Conservation (phyloP, 768 basidiomycete species). For the Tulasnella sp. region DNA sequence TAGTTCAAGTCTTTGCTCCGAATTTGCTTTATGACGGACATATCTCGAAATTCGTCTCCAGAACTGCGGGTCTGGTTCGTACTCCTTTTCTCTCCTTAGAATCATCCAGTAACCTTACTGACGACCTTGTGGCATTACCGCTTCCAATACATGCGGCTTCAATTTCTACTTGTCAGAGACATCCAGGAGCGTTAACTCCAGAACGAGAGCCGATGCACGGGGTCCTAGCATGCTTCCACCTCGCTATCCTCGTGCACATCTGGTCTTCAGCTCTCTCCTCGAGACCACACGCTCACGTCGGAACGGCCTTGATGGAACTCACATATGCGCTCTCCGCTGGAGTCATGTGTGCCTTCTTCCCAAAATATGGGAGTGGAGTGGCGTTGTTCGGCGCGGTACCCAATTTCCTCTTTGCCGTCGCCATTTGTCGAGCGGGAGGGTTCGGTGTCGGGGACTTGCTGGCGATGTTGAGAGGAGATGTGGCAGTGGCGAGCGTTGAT, state of each 20-base stretch:
- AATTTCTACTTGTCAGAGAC: not conserved
- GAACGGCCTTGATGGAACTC: slow-evolving; percentile 14
- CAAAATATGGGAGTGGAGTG: slow-evolving; percentile 5
- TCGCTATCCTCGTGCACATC: slow-evolving; percentile 13
- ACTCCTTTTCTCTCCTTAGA: not conserved
- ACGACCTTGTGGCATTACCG: not conserved
- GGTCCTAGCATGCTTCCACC: not conserved
- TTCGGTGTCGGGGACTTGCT: not conserved
- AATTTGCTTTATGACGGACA: slow-evolving; percentile 10
- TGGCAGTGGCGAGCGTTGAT: not conserved
- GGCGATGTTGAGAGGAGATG: not conserved
- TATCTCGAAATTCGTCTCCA: not conserved
- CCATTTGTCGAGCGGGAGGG: not conserved
- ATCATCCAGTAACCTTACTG: not conserved
- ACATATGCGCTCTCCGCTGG: slow-evolving; percentile 7
- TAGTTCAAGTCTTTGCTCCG: slow-evolving; percentile 3
- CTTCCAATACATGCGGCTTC: not conserved
- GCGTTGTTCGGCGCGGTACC: slow-evolving; percentile 3
- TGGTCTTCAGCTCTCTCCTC: slow-evolving; percentile 8
- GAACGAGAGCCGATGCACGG: slow-evolving; percentile 7
- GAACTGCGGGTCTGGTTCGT: not conserved
- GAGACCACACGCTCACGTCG: slow-evolving; percentile 1
- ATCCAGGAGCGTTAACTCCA: not conserved
- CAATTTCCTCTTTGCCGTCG: not conserved
- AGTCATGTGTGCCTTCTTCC: slow-evolving; percentile 4